Conservation (phyloP, 441 rosid genomes). For the Pelargonium myrrhifolium region DNA sequence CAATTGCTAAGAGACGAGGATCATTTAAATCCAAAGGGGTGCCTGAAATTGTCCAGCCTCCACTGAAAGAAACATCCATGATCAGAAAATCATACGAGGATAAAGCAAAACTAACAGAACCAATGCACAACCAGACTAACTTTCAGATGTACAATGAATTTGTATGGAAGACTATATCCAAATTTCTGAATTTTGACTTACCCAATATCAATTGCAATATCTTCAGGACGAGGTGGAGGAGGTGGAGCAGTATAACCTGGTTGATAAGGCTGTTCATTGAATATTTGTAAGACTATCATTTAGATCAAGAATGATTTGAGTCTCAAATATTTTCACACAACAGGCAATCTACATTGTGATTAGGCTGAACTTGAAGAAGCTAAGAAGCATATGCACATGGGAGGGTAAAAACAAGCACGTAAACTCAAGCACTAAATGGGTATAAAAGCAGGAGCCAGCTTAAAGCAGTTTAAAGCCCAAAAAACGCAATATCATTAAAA, state of each 20-base stretch:
- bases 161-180: too few relatives aligned
- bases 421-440: too few relatives aligned
- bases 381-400: not conserved
- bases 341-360: too few relatives aligned
- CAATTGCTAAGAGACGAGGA: constrained; percentile 80
- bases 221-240: constrained; percentile 54
- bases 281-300: not conserved
- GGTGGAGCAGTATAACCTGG: constrained; percentile 69
- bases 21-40: constrained; percentile 64
- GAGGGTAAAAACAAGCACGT: not conserved
- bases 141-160: not conserved
- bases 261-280: constrained; percentile 46
- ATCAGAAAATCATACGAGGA: constrained; percentile 5
- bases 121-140: not conserved
- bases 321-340: not conserved
- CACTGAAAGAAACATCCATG: constrained; percentile 41
- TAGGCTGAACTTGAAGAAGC: not conserved
- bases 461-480: not conserved
- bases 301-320: not conserved
- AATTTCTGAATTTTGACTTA: constrained; percentile 18
- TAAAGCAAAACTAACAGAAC: not conserved
- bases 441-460: not conserved
- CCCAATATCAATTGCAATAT: constrained; percentile 76
- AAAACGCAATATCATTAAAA: not conserved
- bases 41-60: constrained; percentile 95